Evolutionary conservation across 768 basidiomycete genomes (phyloP).

Genomic region (Pulveroboletus sp.): DNA sequence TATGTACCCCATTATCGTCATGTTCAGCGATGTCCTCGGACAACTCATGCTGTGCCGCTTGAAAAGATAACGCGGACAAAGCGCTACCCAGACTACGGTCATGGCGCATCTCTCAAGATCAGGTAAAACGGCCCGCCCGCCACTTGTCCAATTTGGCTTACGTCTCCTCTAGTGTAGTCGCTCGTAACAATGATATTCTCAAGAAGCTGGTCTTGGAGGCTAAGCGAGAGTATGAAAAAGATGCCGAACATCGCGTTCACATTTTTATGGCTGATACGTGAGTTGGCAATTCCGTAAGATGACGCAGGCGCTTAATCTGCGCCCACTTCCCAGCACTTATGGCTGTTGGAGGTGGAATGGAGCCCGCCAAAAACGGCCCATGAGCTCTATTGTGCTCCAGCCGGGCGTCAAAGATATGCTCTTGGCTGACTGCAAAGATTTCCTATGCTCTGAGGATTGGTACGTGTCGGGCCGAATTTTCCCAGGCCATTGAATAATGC

Average conservation of each 20-base stretch:
- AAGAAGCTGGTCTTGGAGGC: conserved; percentile 85
- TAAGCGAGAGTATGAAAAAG: conserved; percentile 85
- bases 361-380: conserved; percentile 81
- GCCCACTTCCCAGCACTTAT: conserved; percentile 45
- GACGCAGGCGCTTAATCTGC: background rate
- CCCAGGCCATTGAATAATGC: conserved; percentile 16
- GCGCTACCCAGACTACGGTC: conserved; percentile 71
- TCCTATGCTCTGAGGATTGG: conserved; percentile 82
- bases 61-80: conserved; percentile 74
- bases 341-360: conserved; percentile 87
- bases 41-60: conserved; percentile 12
- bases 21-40: conserved; percentile 13
- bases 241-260: conserved; percentile 85
- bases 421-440: conserved; percentile 80
- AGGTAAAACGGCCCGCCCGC: conserved; percentile 42
- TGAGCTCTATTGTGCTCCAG: conserved; percentile 89
- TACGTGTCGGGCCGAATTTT: conserved; percentile 36
- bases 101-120: conserved; percentile 71
- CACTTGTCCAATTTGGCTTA: conserved; percentile 16
- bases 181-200: conserved; percentile 81
- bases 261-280: conserved; percentile 88
- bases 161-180: conserved; percentile 58
- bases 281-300: conserved; percentile 30
- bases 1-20: conserved; percentile 32
- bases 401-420: conserved; percentile 91